These are phyloP conservation scores for Mallotus repandus DNA, from an alignment of 441 rosid species.

Conservation along the genomic window DNA sequence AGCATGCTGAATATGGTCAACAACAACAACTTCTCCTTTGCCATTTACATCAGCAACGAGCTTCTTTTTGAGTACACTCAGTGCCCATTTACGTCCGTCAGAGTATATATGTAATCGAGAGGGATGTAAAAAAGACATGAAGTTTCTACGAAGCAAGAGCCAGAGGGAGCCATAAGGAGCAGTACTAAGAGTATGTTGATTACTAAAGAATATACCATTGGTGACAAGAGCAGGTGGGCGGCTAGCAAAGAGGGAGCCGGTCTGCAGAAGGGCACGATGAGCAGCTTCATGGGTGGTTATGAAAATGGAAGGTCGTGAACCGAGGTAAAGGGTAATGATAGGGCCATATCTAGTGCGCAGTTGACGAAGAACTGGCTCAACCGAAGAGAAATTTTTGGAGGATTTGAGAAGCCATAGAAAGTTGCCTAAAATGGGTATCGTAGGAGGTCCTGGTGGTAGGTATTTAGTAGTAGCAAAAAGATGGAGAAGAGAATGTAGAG, in stretches of 20 bases:
- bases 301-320: constrained; percentile 16
- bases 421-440: not conserved
- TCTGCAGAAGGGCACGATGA: constrained; percentile 5
- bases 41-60: not conserved
- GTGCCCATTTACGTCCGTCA: constrained; percentile 10
- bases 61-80: not conserved
- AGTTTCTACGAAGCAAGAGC: constrained; percentile 3
- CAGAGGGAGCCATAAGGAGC: constrained; percentile 9
- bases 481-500: not conserved
- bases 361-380: constrained; percentile 7
- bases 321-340: constrained; percentile 7
- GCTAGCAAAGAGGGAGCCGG: not conserved
- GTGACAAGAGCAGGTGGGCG: constrained; percentile 1
- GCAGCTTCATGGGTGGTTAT: constrained; percentile 2
- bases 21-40: not conserved
- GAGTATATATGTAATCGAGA: constrained; percentile 3
- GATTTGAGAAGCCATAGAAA: constrained; percentile 6
- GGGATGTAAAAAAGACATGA: constrained; percentile 1
- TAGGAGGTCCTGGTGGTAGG: constrained; percentile 16
- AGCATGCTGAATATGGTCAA: constrained; percentile 2
- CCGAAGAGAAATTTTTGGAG: not conserved
- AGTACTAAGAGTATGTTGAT: constrained; percentile 2
- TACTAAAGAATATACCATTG: not conserved
- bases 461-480: not conserved
- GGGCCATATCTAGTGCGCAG: constrained; percentile 11